Base-by-base conservation (phyloP, 495 filamentous ascomycete genomes). In the Aspergillus campestris region DNA sequence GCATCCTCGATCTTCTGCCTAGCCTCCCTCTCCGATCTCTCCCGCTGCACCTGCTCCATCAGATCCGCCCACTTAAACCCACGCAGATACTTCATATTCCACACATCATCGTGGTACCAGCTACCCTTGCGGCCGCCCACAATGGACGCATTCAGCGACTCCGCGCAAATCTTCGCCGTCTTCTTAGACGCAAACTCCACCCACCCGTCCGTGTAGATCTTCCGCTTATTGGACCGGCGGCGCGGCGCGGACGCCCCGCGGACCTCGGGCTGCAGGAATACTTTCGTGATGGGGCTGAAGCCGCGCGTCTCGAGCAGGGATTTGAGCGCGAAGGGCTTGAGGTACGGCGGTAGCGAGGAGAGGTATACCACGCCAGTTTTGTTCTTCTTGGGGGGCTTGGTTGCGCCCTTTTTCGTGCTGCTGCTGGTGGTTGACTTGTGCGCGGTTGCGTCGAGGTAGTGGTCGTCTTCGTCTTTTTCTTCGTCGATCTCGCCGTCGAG, bases 41-140 rank as follows among this genome's bases (percentile, higher is more conserved):
- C 92, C 35, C 83, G 71, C 39, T 82, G 74, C 52, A 91, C 83
- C 58, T 87, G 82, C 55, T 73, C 70, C 63, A 73, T 74, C 41
- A 80, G 48, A 55, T 80, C 70, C 10, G 63, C 68, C 89, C 91
- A 98, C 56, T 86, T 89, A 58, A 91, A 92, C 3, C 88, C 87
- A 0, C 35, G 31, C 43, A 98, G 70, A 59, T 96, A 98, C 46
- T 77, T 81, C 50, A 85, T 72, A 57, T 82, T 92, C 86, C 86
- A 94, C 38, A 98, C 77, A 59, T 97, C 94, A 63, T 98, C 92
- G 44, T 85, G 79, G 64, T 96, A 98, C 64, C 82, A 94, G 9
- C 80, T 76, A 5, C 89, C 82, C 69, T 95, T 96, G 57, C 84
- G 84, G 11, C 89, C 92, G 24, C 89, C 89, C 36, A 96, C 81